Conservation (phyloP, 116 monocot genomes). For the Zostera marina region DNA sequence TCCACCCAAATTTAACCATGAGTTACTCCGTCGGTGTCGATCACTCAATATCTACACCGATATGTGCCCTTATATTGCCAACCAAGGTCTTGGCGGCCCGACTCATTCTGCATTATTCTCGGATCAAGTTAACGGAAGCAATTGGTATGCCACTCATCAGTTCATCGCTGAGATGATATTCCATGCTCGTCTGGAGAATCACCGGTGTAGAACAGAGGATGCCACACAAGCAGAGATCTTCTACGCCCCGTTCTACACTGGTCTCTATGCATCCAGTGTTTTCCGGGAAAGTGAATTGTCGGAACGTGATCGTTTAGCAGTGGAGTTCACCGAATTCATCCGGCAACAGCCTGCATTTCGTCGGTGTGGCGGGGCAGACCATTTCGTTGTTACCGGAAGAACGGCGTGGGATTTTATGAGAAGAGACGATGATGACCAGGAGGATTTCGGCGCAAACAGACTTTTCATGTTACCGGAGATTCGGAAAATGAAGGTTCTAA, state of each 20-base stretch:
- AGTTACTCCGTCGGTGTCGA: constrained; percentile 33
- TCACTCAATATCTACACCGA: constrained; percentile 36
- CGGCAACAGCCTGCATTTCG: constrained; percentile 7
- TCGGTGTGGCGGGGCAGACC: constrained; percentile 29
- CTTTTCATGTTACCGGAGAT: constrained; percentile 30
- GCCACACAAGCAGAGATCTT: constrained; percentile 21
- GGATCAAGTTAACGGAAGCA: neutral
- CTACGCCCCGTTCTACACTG: constrained; percentile 62
- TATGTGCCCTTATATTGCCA: constrained; percentile 54
- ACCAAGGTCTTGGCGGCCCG: constrained; percentile 55
- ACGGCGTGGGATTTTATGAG: constrained; percentile 70
- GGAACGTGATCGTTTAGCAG: constrained; percentile 28
- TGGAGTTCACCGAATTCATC: constrained; percentile 19
- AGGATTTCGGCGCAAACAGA: constrained; percentile 52
- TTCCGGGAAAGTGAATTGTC: constrained; percentile 14
- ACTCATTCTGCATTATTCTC: neutral
- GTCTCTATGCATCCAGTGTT: constrained; percentile 37
- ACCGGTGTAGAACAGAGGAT: constrained; percentile 41
- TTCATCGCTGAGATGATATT: constrained; percentile 64
- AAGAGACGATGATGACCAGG: neutral
- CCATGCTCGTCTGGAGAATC: constrained; percentile 43
- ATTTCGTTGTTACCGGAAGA: constrained; percentile 53
- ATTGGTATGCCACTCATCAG: constrained; percentile 52
- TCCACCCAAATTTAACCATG: constrained; percentile 33
- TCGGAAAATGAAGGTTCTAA: constrained; percentile 42